Evolutionary conservation across 1,139 yeast genomes (phyloP).

Genomic region (Williopsis jadinii): DNA sequence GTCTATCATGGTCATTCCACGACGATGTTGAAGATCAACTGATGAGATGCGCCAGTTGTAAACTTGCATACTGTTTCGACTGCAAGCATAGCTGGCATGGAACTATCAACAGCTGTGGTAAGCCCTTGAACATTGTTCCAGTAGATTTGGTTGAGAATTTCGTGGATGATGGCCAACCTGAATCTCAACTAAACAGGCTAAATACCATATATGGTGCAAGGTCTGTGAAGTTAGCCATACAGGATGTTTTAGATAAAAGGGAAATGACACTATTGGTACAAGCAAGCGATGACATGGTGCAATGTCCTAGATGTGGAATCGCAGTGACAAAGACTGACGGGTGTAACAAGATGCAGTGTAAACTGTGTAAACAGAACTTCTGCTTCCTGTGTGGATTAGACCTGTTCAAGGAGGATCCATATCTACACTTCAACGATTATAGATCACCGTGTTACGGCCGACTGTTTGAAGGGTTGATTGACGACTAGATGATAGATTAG

Average conservation of each 20-base stretch:
- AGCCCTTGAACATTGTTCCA: conserved; percentile 33
- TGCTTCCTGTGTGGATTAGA: conserved; percentile 51
- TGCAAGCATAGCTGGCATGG: conserved; percentile 70
- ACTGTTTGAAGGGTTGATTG: conserved; percentile 41
- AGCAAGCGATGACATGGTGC: conserved; percentile 33
- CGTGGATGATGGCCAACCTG: conserved; percentile 26
- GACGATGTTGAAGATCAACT: conserved; percentile 44
- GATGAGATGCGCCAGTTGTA: conserved; percentile 46
- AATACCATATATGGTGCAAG: conserved; percentile 45
- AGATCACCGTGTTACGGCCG: conserved; percentile 41
- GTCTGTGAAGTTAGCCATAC: conserved; percentile 35
- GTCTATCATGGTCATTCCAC: conserved; percentile 40
- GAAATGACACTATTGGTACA: conserved; percentile 39
- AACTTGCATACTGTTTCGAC: conserved; percentile 51
- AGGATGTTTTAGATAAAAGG: conserved; percentile 42
- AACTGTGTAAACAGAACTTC: conserved; percentile 41
- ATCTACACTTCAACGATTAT: conserved; percentile 44
- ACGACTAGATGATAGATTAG: too few relatives aligned
- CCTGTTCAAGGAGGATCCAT: conserved; percentile 36
- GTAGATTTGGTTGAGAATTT: conserved; percentile 33
- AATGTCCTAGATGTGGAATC: conserved; percentile 51
- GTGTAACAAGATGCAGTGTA: conserved; percentile 62
- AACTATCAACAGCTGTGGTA: conserved; percentile 39
- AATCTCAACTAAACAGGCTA: conserved; percentile 27
- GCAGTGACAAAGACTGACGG: conserved; percentile 59